phyloP scores from a whole-genome alignment of 2,329 filamentous ascomycete genomes.

The Balansia obtecta region DNA sequence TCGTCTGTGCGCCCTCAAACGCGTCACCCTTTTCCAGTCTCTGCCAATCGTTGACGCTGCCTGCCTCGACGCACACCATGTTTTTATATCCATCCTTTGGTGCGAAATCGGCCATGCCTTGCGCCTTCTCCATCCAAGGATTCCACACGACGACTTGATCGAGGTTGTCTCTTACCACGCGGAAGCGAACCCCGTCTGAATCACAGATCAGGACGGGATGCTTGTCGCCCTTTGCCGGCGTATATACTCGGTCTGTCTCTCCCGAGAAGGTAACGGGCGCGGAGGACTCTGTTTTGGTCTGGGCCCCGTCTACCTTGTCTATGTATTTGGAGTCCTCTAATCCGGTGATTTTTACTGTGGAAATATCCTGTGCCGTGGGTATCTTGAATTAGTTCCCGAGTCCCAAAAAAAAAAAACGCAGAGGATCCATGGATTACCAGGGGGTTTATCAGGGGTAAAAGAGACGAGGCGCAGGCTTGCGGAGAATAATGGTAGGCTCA shows the following conservation, averaged over 20 bases:
- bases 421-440: no score
- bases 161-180: conserved; percentile 72
- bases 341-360: conserved; percentile 57
- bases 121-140: conserved; percentile 79
- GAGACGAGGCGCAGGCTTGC: no score
- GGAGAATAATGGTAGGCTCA: conserved; percentile 29
- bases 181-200: conserved; percentile 51
- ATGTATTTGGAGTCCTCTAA: conserved; percentile 65
- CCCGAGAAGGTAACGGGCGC: conserved; percentile 55
- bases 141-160: conserved; percentile 93
- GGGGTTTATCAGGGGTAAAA: no score
- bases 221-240: conserved; percentile 48
- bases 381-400: background rate
- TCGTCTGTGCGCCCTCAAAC: conserved; percentile 49
- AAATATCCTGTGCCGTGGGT: conserved; percentile 55
- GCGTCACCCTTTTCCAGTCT: conserved; percentile 68
- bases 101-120: conserved; percentile 71
- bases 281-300: conserved; percentile 52
- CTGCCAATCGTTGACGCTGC: conserved; percentile 70
- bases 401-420: background rate
- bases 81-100: conserved; percentile 84
- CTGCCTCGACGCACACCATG: conserved; percentile 92
- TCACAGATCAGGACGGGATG: conserved; percentile 48
- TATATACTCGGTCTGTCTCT: conserved; percentile 86
- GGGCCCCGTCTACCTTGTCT: conserved; percentile 66